Base-by-base conservation (phyloP, 345 rosid species). In the Cardiospermum halicacabum region DNA sequence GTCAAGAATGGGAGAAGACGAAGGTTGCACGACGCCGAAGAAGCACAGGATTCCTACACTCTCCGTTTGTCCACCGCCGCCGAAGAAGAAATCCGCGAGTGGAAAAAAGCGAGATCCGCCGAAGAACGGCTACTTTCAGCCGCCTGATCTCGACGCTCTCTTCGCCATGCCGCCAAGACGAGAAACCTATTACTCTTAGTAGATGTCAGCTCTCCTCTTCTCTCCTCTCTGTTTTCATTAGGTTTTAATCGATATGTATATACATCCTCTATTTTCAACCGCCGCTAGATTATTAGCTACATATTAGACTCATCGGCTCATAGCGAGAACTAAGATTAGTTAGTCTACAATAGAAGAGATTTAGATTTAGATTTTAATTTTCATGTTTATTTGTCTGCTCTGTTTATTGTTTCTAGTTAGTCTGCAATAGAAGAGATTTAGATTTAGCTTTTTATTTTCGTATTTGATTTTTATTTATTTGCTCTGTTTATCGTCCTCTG, bases 121-220 rank as follows among this genome's bases (percentile, higher is more conserved):
- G 15, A 73, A 72, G 75, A 76, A 80, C 36, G 89, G 89, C 11
- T 89, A 74, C 65, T 87, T 89, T 49, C 88, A 76, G 58, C 83
- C 94, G 47, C 91, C 89, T 28, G 94, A 87, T 76, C 82, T 89
- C 12, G 96, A 87, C 18, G 50, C 70, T 62, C 61, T 89, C 59
- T 82, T 87, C 60, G 63, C 80, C 11, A 34, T 67, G 64, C 64
- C 64, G 15, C 69, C 76, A 24, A 75, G 76, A 42, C 69, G 77
- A 28, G 74, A 69, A 75, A 81, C 81, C 48, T 75, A 74, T 28
- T n/a, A n/a, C n/a, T 81, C 83, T 69, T 79, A 79, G 78, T 13
- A 40, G 47, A n/a, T n/a, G n/a, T 24, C 3, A 7, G 7, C 18
- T 1, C 3, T 24, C 22, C 16, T 2, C 21, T 18, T 11, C 12